Evolutionary conservation across 495 filamentous ascomycete genomes (phyloP), one percentile per base, ranked within the genome.

Genomic region (Penicillium bovifimosum): DNA sequence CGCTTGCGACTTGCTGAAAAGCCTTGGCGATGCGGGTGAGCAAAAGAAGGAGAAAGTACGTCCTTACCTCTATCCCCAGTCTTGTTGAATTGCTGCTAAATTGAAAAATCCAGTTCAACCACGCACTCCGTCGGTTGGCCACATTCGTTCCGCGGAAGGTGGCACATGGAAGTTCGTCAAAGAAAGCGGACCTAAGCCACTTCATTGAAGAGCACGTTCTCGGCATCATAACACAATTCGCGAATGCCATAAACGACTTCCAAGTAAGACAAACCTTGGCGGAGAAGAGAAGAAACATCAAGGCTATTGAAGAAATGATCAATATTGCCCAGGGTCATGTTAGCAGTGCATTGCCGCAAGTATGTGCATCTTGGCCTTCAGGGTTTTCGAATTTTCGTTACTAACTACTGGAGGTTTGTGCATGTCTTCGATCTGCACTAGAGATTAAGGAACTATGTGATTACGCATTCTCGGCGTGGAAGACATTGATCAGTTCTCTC

Each of bases 281-380:
- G 26, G 88, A 96, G 58, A 86, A 88, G 59, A 83, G 77, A 43
- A 77, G 88, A 41, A 88, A 84, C 50, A 73, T 98, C 2, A 80
- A 80, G 50, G 93, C 87, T 1, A 87, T 99, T 61, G 85, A 88
- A 55, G 91, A 90, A 62, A 88, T 97, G 86, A 84, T 96, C 41
- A 80, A 75, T 54, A 70, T 92, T 38, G 85, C 85, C 16, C 82
- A 80, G 47, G 76, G 72, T 10, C 81, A 86, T 68, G 78, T 87
- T 11, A 84, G 79, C 53, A 83, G 85, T 64, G 92, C 89, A 28
- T 75, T 96, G 33, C 90, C 95, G 41, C 93, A 96, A 76, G 89
- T 91, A 70, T 56, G 59, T 48, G 88, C 91, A 13, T 96, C 86
- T 64, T 75, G 11, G 26, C 6, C 41, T 28, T 17, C 13, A n/a